Percentiles rank a stretch among this genome's conserved stretches.
phyloP scores from a whole-genome alignment of 1,284 basidiomycete genomes.

The Tilletia setariae region DNA sequence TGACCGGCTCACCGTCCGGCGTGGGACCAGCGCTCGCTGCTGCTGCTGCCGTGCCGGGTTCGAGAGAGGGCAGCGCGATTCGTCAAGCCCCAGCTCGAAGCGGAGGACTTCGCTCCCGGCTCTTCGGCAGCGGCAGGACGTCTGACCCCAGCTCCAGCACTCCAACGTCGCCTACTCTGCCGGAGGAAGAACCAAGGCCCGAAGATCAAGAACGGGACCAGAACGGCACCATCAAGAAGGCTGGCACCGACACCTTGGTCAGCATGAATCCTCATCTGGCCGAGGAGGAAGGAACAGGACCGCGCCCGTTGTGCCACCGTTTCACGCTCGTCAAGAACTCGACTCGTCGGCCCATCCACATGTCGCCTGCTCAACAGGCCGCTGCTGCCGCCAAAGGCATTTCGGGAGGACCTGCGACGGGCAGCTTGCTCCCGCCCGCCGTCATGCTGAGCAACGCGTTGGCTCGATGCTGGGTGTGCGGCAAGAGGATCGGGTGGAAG shows the following conservation, averaged over 20 bases:
- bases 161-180: no score
- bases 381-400: constrained; percentile 24
- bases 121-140: not conserved
- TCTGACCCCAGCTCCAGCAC: not conserved
- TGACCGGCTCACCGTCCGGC: no score
- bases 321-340: constrained; percentile 51
- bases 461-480: constrained; percentile 47
- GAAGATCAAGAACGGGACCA: not conserved
- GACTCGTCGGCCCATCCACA: constrained; percentile 30
- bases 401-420: constrained; percentile 23
- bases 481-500: constrained; percentile 44
- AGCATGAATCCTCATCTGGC: not conserved
- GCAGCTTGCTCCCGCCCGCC: constrained; percentile 40
- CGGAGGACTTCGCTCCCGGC: not conserved
- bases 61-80: no score
- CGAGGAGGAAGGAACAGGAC: constrained; percentile 14
- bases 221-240: constrained; percentile 1
- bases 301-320: constrained; percentile 37
- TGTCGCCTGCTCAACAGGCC: constrained; percentile 19
- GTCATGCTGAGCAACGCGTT: constrained; percentile 47
- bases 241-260: no score
- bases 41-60: no score
- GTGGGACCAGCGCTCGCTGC: no score
- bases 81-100: not conserved
- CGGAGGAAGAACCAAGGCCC: not conserved